Evolutionary conservation across 1,139 yeast species (phyloP).

Genomic region (Hemisphaericaspora xylanilytica): DNA sequence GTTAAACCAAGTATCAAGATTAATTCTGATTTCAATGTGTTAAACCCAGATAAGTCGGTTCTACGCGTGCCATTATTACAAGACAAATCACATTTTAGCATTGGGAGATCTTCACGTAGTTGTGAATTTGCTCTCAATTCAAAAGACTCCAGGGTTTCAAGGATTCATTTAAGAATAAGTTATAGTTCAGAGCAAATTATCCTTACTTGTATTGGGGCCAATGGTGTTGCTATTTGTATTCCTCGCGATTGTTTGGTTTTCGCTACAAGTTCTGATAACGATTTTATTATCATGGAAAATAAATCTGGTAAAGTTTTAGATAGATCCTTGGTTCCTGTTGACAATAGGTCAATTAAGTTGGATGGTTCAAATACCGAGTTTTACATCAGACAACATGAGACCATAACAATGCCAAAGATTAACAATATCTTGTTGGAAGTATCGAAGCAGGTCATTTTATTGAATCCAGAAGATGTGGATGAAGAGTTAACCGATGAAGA

Average conservation of each 20-base stretch:
- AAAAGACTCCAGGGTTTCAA: conserved; percentile 59
- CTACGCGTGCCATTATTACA: conserved; percentile 35
- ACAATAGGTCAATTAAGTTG: conserved; percentile 39
- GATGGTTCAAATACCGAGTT: conserved; percentile 55
- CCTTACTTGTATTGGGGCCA: conserved; percentile 65
- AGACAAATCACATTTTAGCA: conserved; percentile 23
- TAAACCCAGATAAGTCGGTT: conserved; percentile 39
- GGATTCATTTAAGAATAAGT: conserved; percentile 53
- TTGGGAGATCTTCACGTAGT: conserved; percentile 68
- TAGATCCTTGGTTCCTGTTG: conserved; percentile 13
- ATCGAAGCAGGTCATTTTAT: conserved; percentile 54
- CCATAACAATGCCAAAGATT: conserved; percentile 52
- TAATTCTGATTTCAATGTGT: conserved; percentile 37
- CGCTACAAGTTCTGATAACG: conserved; percentile 26
- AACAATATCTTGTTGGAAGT: conserved; percentile 61
- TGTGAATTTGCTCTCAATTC: conserved; percentile 57
- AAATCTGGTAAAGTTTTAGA: conserved; percentile 21
- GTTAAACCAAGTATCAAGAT: conserved; percentile 15
- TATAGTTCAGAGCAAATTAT: conserved; percentile 26
- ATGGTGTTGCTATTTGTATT: conserved; percentile 63
- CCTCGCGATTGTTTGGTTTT: conserved; percentile 47
- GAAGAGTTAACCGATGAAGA: conserved; percentile 43
- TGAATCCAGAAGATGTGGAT: conserved; percentile 49
- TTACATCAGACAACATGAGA: conserved; percentile 52
- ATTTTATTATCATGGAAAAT: conserved; percentile 34